Evolutionary conservation across 805 yeast genomes (phyloP).

Genomic region (Ogataea sp.): DNA sequence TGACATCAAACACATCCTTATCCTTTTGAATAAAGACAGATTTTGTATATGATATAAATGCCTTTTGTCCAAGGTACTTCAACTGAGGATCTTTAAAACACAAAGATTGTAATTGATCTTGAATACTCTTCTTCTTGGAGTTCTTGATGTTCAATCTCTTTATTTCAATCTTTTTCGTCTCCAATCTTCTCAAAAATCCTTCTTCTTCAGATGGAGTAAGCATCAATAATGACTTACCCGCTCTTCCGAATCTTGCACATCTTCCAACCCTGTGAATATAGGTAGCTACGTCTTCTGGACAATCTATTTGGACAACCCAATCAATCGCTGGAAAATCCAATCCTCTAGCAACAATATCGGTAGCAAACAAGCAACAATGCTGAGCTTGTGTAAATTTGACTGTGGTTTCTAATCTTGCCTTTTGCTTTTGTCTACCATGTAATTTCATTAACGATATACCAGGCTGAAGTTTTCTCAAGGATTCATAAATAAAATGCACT

Average conservation of each 20-base stretch:
- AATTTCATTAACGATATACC: conserved; percentile 82
- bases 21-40: conserved; percentile 83
- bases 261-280: conserved; percentile 90
- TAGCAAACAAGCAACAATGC: conserved; percentile 76
- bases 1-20: conserved; percentile 75
- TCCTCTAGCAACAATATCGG: conserved; percentile 90
- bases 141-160: conserved; percentile 68
- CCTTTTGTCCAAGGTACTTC: conserved; percentile 91
- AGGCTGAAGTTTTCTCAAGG: conserved; percentile 81
- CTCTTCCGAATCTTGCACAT: conserved; percentile 79
- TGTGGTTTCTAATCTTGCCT: conserved; percentile 79
- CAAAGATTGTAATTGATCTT: conserved; percentile 78
- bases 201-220: conserved; percentile 78
- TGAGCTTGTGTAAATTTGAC: conserved; percentile 70
- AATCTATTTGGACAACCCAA: conserved; percentile 91
- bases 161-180: conserved; percentile 57
- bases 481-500: conserved; percentile 82
- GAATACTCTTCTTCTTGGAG: conserved; percentile 64
- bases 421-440: conserved; percentile 86
- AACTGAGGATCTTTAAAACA: conserved; percentile 88
- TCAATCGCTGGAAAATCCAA: conserved; percentile 88
- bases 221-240: conserved; percentile 77
- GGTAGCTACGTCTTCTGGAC: conserved; percentile 86
- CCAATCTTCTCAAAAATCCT: conserved; percentile 59
- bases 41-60: conserved; percentile 84